A percentile compares a stretch with the other conserved stretches of the same genome.
phyloP scores from a whole-genome alignment of 1,139 yeast species.

The Williopsis jadinii region DNA sequence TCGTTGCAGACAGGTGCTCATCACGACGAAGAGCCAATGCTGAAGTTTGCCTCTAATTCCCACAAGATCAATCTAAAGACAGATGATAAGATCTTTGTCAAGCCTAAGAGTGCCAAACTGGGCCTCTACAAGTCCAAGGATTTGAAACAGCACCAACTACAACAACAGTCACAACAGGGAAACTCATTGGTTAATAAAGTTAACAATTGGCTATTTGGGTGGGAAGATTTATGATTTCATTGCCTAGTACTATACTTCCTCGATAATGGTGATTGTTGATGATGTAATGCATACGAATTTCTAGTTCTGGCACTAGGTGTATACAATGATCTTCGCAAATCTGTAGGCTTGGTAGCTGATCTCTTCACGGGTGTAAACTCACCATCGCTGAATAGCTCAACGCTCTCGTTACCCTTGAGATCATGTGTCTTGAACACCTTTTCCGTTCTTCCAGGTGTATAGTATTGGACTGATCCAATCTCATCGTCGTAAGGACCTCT shows the following conservation, averaged over 20 bases:
- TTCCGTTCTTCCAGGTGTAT: constrained; percentile 27
- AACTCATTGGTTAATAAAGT: constrained; percentile 24
- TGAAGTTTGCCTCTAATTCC: constrained; percentile 7
- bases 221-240: constrained; percentile 36
- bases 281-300: neutral
- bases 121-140: constrained; percentile 22
- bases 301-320: constrained; percentile 5
- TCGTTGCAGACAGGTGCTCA: constrained; percentile 5
- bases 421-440: constrained; percentile 22
- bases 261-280: constrained; percentile 8
- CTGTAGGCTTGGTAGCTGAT: neutral
- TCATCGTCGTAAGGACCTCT: constrained; percentile 20
- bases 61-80: constrained; percentile 18
- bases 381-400: constrained; percentile 18
- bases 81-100: constrained; percentile 27
- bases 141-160: constrained; percentile 2
- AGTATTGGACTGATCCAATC: constrained; percentile 31
- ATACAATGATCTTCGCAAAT: constrained; percentile 5
- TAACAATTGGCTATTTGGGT: constrained; percentile 43
- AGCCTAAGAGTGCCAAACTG: constrained; percentile 25
- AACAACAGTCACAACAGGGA: constrained; percentile 11
- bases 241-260: neutral
- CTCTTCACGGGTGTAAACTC: constrained; percentile 18
- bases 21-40: constrained; percentile 3
- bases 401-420: constrained; percentile 17